phyloP scores from a whole-genome alignment of 202 grass and related monocot genomes.

The Eragrostis tef region DNA sequence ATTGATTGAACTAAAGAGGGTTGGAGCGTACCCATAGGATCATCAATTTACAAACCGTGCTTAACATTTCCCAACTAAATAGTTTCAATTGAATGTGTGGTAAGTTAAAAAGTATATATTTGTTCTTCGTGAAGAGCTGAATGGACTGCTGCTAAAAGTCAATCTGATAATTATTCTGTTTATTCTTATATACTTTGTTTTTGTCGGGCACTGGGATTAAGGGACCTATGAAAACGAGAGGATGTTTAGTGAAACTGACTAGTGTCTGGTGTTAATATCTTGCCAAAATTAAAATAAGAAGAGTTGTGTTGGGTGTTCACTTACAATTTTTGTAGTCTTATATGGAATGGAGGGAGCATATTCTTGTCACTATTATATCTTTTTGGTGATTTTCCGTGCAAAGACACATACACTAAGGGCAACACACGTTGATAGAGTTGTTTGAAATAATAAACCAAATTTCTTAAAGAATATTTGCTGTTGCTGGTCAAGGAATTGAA shows the following conservation, averaged over 20 bases:
- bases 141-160: neutral
- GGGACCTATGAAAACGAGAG: too few relatives aligned
- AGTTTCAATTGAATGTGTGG: neutral
- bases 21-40: neutral
- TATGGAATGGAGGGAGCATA: neutral
- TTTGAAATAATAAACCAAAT: neutral
- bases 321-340: neutral
- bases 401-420: neutral
- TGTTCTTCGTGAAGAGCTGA: neutral
- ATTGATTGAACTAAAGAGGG: neutral
- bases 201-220: neutral
- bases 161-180: neutral
- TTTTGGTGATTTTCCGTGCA: slow-evolving; percentile 12
- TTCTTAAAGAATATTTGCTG: neutral
- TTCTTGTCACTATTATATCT: neutral
- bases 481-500: neutral
- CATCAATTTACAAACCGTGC: neutral
- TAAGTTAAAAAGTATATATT: neutral
- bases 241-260: neutral
- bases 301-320: neutral
- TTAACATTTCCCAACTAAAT: slow-evolving; percentile 11
- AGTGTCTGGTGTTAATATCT: neutral
- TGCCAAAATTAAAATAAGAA: neutral
- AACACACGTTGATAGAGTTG: neutral
- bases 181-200: neutral